Conservation (phyloP, 306 rosid species). For the Lathyrus tuberosus region DNA sequence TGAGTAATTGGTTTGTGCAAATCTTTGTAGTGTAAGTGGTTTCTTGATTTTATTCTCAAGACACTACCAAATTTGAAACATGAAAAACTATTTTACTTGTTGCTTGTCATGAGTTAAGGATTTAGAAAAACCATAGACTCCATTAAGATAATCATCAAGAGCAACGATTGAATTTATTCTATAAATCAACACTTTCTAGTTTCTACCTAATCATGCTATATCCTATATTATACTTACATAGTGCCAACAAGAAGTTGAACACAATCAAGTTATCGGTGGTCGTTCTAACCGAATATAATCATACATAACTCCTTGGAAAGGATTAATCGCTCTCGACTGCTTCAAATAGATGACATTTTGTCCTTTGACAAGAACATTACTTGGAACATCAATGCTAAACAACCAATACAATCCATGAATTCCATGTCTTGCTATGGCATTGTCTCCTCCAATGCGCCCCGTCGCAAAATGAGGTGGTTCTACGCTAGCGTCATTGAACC, state of each 20-base stretch:
- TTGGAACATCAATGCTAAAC: constrained; percentile 51
- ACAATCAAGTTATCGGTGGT: constrained; percentile 46
- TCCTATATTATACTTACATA: not conserved
- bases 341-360: constrained; percentile 60
- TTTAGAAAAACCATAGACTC: too few species aligned
- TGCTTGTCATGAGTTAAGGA: too few species aligned
- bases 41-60: too few species aligned
- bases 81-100: too few species aligned
- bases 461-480: constrained; percentile 46
- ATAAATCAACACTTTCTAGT: too few species aligned
- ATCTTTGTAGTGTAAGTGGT: not conserved
- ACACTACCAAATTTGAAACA: too few species aligned
- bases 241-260: constrained; percentile 20
- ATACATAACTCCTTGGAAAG: constrained; percentile 79
- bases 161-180: too few species aligned
- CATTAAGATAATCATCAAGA: too few species aligned
- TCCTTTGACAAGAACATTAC: constrained; percentile 46
- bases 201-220: too few species aligned
- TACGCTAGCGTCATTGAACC: constrained; percentile 46
- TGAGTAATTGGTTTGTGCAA: not conserved
- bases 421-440: constrained; percentile 90
- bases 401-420: constrained; percentile 82
- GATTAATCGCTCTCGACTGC: constrained; percentile 46
- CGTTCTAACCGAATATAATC: constrained; percentile 86
- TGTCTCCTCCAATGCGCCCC: constrained; percentile 68